These are phyloP conservation scores for Coemansia sp. DNA, from an alignment of 192 early-diverging fungal species.

Conservation along the genomic window DNA sequence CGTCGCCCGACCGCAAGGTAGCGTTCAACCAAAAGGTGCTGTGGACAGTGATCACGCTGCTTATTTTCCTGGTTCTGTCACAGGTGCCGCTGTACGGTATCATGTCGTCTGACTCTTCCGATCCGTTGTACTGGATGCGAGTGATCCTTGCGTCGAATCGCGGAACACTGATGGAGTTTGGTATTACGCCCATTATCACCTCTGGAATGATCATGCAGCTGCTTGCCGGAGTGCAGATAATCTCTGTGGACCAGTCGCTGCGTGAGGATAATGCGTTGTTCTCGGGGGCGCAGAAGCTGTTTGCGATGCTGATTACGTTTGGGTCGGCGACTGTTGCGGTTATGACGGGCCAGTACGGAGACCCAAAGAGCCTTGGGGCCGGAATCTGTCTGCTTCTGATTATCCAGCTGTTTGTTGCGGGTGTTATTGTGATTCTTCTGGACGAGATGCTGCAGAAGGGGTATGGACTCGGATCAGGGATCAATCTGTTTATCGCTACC, in stretches of 20 bases:
- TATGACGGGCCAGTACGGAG: slow-evolving; percentile 97
- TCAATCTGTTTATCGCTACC: slow-evolving; percentile 99
- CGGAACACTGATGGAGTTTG: slow-evolving; percentile 99
- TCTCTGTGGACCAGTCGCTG: slow-evolving; percentile 98
- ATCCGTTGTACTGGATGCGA: slow-evolving; percentile 99
- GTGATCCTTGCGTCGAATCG: slow-evolving; percentile 99
- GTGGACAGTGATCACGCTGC: slow-evolving; percentile 99
- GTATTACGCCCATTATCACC: slow-evolving; percentile 99
- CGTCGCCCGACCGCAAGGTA: slow-evolving; percentile 93
- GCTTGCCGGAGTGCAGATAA: slow-evolving; percentile 96
- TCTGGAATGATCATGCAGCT: slow-evolving; percentile 99
- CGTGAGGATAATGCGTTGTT: slow-evolving; percentile 99
- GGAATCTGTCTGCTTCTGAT: slow-evolving; percentile 96
- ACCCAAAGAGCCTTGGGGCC: slow-evolving; percentile 93
- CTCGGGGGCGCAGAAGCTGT: slow-evolving; percentile 97
- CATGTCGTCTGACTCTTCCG: slow-evolving; percentile 98
- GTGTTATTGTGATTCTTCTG: slow-evolving; percentile 95
- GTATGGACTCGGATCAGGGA: slow-evolving; percentile 99
- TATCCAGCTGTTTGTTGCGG: slow-evolving; percentile 96
- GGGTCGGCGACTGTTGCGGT: slow-evolving; percentile 98
- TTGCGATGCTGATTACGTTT: slow-evolving; percentile 99
- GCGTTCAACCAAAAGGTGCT: slow-evolving; percentile 98
- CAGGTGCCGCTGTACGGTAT: slow-evolving; percentile 99
- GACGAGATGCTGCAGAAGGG: slow-evolving; percentile 99
- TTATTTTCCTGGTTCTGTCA: slow-evolving; percentile 99